These are phyloP conservation scores for Polyporus tsugae DNA, from an alignment of 1,284 basidiomycete species.

Conservation along the genomic window DNA sequence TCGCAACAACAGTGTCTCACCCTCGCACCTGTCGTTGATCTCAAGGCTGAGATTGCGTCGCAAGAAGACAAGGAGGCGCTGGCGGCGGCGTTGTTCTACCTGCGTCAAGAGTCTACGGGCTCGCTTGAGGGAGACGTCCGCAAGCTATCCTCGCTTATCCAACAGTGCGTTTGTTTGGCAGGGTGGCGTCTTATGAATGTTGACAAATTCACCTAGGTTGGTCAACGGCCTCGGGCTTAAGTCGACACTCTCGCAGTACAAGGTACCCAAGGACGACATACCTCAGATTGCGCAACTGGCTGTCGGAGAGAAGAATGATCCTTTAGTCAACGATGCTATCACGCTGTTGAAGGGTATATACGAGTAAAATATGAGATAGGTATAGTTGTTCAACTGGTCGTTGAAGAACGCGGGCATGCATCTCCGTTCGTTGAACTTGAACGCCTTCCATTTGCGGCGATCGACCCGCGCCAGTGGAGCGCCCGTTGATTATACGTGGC, in stretches of 20 bases:
- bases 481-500: background rate
- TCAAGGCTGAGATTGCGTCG: slow-evolving; percentile 64
- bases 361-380: slow-evolving; percentile 1
- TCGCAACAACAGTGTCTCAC: slow-evolving; percentile 72
- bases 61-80: slow-evolving; percentile 66
- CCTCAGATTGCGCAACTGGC: slow-evolving; percentile 59
- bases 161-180: slow-evolving; percentile 50
- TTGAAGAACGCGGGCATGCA: background rate
- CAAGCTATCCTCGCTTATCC: slow-evolving; percentile 61
- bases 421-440: background rate
- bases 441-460: slow-evolving; percentile 3
- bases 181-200: background rate
- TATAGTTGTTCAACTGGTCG: background rate
- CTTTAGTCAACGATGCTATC: slow-evolving; percentile 49
- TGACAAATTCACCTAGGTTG: slow-evolving; percentile 46
- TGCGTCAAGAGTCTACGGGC: slow-evolving; percentile 65
- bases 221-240: slow-evolving; percentile 66
- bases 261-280: slow-evolving; percentile 63
- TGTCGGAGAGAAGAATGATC: slow-evolving; percentile 50
- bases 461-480: background rate
- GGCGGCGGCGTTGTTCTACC: slow-evolving; percentile 61
- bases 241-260: slow-evolving; percentile 62
- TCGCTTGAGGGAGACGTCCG: slow-evolving; percentile 65
- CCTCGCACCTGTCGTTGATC: slow-evolving; percentile 66
- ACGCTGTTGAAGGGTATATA: slow-evolving; percentile 59